Percentiles rank a stretch among this genome's conserved stretches.
phyloP scores from a whole-genome alignment of 1,139 yeast genomes.

The Debaryomyces psychrophilus region DNA sequence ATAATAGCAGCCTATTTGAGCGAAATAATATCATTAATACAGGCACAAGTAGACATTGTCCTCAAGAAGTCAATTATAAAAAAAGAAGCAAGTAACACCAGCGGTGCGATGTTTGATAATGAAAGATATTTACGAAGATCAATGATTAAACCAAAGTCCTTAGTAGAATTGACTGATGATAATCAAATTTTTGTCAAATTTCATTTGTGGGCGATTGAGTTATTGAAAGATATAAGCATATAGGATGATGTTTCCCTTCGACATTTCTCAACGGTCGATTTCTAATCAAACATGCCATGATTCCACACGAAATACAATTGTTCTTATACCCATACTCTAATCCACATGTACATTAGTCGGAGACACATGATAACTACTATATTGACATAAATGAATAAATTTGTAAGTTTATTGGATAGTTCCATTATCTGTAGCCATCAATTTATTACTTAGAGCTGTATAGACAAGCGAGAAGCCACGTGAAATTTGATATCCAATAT shows the following conservation, averaged over 20 bases:
- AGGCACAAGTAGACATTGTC: constrained; percentile 40
- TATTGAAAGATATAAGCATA: constrained; percentile 31
- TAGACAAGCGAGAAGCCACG: no score
- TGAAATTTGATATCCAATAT: no score
- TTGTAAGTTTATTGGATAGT: no score
- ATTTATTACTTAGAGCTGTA: no score
- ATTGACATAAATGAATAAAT: no score
- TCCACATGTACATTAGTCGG: no score
- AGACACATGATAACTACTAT: no score
- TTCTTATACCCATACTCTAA: no score
- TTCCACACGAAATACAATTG: no score
- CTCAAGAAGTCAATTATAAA: constrained; percentile 12
- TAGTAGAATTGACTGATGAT: constrained; percentile 64
- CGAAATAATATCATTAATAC: constrained; percentile 54
- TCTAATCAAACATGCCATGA: not conserved
- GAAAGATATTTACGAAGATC: constrained; percentile 59
- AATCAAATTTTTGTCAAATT: constrained; percentile 60
- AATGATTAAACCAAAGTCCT: constrained; percentile 56
- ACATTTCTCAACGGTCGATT: not conserved
- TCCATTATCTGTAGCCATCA: no score
- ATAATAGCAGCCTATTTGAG: constrained; percentile 53
- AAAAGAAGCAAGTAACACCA: constrained; percentile 14
- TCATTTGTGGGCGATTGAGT: constrained; percentile 66
- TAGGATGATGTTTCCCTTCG: not conserved
- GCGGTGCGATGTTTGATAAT: constrained; percentile 39